Evolutionary conservation across 345 rosid genomes (phyloP), one percentile per base, ranked within the genome.

Genomic region (Eutrema yunnanense): DNA sequence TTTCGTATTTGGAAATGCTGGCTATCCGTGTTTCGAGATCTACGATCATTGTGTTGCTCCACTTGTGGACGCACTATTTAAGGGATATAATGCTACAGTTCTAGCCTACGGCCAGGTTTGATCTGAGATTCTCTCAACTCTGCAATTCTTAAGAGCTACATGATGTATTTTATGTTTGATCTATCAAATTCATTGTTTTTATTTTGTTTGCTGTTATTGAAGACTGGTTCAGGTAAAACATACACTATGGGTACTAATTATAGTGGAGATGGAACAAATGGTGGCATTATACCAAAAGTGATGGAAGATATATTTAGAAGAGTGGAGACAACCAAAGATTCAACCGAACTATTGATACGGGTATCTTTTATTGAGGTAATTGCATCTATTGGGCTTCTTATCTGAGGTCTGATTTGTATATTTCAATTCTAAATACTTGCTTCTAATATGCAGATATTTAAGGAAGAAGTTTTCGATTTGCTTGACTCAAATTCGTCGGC

Each of bases 41-140:
- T 95, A 82, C 16, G 75, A 84, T 38, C 92, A 87, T 57, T 88
- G 96, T 33, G 96, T 87, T 16, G 90, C 96, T 64, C 96, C 98
- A 2, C 87, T 95, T 4, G 90, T 95, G 9, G 99, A 90, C 12
- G 99, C 99, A 0, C 75, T 95, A 3, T 86, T 88, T 44, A 83
- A 74, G 78, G 99, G 99, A 42, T 92, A 95, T 34, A 95, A 92
- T 53, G 99, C 99, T 6, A 95, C 99, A 0, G 96, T 92, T 66
- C 92, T 95, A 0, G 99, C 99, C 19, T 95, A 95, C 33, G 99
- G 99, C 46, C 99, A 88, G 96, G 99, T 95, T 65, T n/a, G 46
- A 16, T 47, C 27, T 68, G 5, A 6, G n/a, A 38, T 40, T 34
- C 52, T 62, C 7, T 36, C 2, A 9, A 38, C 33, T 51, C 42